Evolutionary conservation across 1,139 yeast genomes (phyloP).

Genomic region (Spathaspora sp.): DNA sequence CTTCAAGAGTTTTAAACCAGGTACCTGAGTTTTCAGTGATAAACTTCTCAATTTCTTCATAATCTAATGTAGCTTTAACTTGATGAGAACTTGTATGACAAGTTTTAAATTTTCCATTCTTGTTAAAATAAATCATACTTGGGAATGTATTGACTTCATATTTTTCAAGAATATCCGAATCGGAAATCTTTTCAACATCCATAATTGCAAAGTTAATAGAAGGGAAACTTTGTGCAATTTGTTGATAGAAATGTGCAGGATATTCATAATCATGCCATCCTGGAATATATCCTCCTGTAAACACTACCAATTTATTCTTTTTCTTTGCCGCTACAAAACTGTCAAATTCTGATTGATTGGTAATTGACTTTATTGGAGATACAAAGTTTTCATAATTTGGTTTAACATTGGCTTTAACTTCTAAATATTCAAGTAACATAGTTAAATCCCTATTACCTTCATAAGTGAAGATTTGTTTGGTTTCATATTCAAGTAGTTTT

Average conservation of each 20-base stretch:
- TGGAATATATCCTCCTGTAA: constrained; percentile 22
- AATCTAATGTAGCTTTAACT: constrained; percentile 20
- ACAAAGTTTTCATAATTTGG: constrained; percentile 23
- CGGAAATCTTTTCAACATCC: constrained; percentile 22
- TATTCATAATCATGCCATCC: constrained; percentile 34
- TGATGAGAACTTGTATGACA: constrained; percentile 28
- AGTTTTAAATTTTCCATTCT: constrained; percentile 22
- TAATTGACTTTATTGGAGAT: constrained; percentile 13
- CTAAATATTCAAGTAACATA: constrained; percentile 17
- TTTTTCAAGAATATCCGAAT: constrained; percentile 20
- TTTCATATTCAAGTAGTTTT: constrained; percentile 27
- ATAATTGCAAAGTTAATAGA: constrained; percentile 23
- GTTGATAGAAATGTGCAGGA: constrained; percentile 39
- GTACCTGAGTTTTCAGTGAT: constrained; percentile 21
- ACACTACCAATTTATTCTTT: constrained; percentile 24
- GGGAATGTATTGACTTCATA: constrained; percentile 37
- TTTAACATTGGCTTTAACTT: constrained; percentile 6
- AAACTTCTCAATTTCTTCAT: constrained; percentile 21
- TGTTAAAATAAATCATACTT: constrained; percentile 26
- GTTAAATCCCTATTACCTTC: constrained; percentile 23
- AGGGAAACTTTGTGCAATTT: constrained; percentile 20
- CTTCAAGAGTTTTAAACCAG: constrained; percentile 20
- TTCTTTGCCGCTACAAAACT: background rate
- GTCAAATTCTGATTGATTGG: constrained; percentile 9
- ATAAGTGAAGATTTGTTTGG: constrained; percentile 27